phyloP scores from a whole-genome alignment of 305 asterid genomes.

The Solanum hybrid region DNA sequence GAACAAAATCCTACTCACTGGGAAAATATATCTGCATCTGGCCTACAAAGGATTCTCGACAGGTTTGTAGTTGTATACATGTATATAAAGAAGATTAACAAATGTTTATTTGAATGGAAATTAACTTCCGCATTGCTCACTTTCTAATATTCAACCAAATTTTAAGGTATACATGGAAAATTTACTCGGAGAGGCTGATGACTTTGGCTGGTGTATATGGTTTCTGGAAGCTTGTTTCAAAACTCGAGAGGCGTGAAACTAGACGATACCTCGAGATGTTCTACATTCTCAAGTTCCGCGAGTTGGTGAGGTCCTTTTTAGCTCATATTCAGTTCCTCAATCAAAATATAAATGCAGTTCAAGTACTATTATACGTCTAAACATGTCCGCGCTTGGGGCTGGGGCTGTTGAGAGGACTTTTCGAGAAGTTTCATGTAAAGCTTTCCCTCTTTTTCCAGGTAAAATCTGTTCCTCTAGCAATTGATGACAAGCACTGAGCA shows the following conservation, averaged over 20 bases:
- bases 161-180: slow-evolving; percentile 88
- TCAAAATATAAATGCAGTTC: neutral
- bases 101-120: neutral
- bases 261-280: slow-evolving; percentile 97
- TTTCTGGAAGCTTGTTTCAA: slow-evolving; percentile 90
- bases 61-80: slow-evolving; percentile 27
- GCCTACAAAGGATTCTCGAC: slow-evolving; percentile 50
- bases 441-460: slow-evolving; percentile 35
- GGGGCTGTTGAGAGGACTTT: neutral
- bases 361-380: neutral
- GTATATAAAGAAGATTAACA: neutral
- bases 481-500: slow-evolving; percentile 27
- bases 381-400: neutral
- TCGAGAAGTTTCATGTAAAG: neutral
- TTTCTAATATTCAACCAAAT: neutral
- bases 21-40: slow-evolving; percentile 53
- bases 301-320: slow-evolving; percentile 44
- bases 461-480: slow-evolving; percentile 66
- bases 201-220: slow-evolving; percentile 91
- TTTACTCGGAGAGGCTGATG: slow-evolving; percentile 89
- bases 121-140: neutral
- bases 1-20: slow-evolving; percentile 57
- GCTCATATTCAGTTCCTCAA: neutral
- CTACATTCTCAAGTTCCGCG: slow-evolving; percentile 87
- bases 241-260: slow-evolving; percentile 85